These are phyloP conservation scores for Leccinum imitatum DNA, from an alignment of 768 basidiomycete genomes.

Conservation along the genomic window DNA sequence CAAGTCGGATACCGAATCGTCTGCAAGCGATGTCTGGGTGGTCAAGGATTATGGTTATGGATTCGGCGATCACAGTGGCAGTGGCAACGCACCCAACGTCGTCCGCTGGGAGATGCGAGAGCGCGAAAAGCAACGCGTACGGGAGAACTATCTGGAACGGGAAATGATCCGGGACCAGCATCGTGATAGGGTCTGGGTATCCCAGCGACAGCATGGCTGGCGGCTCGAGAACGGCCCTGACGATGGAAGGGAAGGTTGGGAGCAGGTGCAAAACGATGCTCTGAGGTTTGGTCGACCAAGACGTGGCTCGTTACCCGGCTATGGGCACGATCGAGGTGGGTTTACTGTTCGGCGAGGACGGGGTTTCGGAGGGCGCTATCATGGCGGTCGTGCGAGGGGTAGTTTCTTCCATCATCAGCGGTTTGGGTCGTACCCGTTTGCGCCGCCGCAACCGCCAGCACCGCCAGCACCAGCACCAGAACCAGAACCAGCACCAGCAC, in stretches of 20 bases:
- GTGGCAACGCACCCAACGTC: constrained; percentile 33
- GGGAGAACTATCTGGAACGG: constrained; percentile 15
- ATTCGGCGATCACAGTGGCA: constrained; percentile 49
- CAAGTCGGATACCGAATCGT: constrained; percentile 17
- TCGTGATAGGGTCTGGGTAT: constrained; percentile 21
- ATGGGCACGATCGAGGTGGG: constrained; percentile 34
- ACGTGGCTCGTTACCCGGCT: constrained; percentile 36
- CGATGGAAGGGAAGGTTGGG: constrained; percentile 24
- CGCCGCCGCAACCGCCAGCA: constrained; percentile 18
- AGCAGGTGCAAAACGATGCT: constrained; percentile 14
- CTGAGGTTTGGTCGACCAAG: constrained; percentile 28
- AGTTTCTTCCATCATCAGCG: constrained; percentile 35
- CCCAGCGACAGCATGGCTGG: constrained; percentile 21
- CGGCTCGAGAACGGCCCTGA: constrained; percentile 28
- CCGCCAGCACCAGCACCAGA: not conserved
- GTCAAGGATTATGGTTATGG: constrained; percentile 67
- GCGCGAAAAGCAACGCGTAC: constrained; percentile 22
- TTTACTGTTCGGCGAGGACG: constrained; percentile 35
- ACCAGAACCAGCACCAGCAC: not conserved
- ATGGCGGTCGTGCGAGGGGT: constrained; percentile 36
- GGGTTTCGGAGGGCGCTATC: constrained; percentile 38
- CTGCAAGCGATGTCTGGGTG: constrained; percentile 42
- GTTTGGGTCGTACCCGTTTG: constrained; percentile 33
- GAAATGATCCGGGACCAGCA: constrained; percentile 14
- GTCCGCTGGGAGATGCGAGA: constrained; percentile 32